Evolutionary conservation across 495 filamentous ascomycete genomes (phyloP), one percentile per base, ranked within the genome.

Genomic region (Lentithecium fluviatile): DNA sequence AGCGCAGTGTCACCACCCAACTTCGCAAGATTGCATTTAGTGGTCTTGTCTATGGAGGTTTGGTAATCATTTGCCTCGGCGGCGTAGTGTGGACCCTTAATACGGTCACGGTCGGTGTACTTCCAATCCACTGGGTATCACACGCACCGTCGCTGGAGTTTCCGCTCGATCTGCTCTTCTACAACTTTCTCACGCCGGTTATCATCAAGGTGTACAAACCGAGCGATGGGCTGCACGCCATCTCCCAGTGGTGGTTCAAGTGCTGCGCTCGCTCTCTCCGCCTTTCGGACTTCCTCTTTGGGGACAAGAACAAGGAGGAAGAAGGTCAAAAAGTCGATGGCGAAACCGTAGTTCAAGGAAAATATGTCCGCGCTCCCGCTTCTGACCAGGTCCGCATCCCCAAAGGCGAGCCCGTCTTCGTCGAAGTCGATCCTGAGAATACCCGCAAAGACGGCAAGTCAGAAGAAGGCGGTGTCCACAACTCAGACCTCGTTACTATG

Each of bases 201-300:
- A 86, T 89, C 5, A 82, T 96, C 52, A 84, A 82, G 62, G 84
- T 88, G 65, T 85, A 94, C 75, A 88, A 86, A 69, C 95, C 94
- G 2, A 88, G 89, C 25, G 87, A 94, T 66, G 86, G 82, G 2
- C 75, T 99, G 7, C 88, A 95, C 60, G 78, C 78, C 26, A 83
- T 95, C 77, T 99, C 96, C 70, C 84, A 82, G 42, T 97, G 94
- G 94, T 97, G 93, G 92, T 96, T 99, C 74, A 87, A 86, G 60
- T 83, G 82, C 63, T 97, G 92, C 70, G 93, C 92, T 1, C 80
- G 89, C 20, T 74, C 80, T 54, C 75, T 99, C 20, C 82, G 94
- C 45, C 76, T 99, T 58, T 90, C 89, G 15, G 85, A 91, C 76
- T 99, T 99, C 71, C 83, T 99, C 62, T 96, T 99, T 66, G 89